phyloP scores from a whole-genome alignment of 345 rosid genomes.

The Reutealis trisperma region DNA sequence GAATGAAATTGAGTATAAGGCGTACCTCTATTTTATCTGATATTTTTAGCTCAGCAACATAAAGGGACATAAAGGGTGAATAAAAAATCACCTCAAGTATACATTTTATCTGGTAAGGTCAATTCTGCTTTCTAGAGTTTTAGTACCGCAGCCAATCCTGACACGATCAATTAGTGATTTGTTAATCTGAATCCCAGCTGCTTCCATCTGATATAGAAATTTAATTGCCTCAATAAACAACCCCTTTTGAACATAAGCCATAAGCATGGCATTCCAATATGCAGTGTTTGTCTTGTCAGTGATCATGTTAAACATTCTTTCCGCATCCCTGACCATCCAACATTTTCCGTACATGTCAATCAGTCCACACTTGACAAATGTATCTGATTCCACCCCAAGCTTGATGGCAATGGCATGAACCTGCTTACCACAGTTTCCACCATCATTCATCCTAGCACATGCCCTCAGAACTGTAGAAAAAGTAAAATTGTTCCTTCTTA shows the following conservation, averaged over 20 bases:
- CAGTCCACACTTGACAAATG: slow-evolving; percentile 45
- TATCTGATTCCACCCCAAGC: slow-evolving; percentile 52
- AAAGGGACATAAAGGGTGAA: neutral
- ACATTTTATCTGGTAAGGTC: neutral
- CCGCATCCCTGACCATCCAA: slow-evolving; percentile 48
- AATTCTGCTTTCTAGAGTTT: neutral
- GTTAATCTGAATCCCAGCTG: slow-evolving; percentile 40
- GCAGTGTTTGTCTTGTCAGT: slow-evolving; percentile 30
- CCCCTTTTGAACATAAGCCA: slow-evolving; percentile 50
- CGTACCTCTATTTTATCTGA: neutral
- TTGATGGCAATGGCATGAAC: slow-evolving; percentile 60
- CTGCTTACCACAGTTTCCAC: slow-evolving; percentile 48
- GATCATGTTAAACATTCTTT: slow-evolving; percentile 41
- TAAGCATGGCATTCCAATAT: slow-evolving; percentile 63
- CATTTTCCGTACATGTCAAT: slow-evolving; percentile 67
- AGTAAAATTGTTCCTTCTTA: slow-evolving; percentile 39
- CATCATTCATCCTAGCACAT: slow-evolving; percentile 47
- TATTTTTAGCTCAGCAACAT: neutral
- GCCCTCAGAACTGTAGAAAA: slow-evolving; percentile 59
- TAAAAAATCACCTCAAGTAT: neutral
- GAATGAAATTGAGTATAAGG: neutral
- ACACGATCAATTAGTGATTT: slow-evolving; percentile 42
- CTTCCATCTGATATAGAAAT: slow-evolving; percentile 68
- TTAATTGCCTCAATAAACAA: slow-evolving; percentile 53
- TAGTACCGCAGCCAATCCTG: slow-evolving; percentile 35